These are phyloP conservation scores for Cyclanthera cordifolia DNA, from an alignment of 306 rosid species.

Conservation along the genomic window DNA sequence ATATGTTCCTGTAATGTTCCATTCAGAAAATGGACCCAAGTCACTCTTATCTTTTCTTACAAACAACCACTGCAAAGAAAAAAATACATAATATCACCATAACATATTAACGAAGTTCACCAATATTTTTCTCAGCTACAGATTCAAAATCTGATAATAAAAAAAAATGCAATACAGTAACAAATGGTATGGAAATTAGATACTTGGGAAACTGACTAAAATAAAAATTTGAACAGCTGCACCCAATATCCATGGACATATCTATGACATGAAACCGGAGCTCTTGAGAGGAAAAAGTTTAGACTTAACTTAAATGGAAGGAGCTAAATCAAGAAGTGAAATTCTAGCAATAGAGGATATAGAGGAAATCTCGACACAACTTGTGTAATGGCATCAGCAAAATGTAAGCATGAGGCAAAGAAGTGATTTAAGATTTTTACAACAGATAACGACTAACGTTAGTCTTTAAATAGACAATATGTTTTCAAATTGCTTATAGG, in stretches of 20 bases:
- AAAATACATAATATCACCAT: constrained; percentile 5
- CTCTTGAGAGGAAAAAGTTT: neutral
- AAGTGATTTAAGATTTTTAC: neutral
- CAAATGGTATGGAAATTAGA: constrained; percentile 1
- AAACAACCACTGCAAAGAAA: constrained; percentile 74
- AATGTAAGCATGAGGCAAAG: neutral
- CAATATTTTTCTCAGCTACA: neutral
- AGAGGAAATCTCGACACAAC: neutral
- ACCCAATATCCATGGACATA: neutral
- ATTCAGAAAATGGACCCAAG: constrained; percentile 69
- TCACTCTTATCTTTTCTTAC: constrained; percentile 72
- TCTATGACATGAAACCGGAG: neutral
- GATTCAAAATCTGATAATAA: neutral
- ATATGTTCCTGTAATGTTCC: constrained; percentile 96
- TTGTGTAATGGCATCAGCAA: neutral
- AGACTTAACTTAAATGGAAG: neutral
- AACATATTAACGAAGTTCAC: neutral
- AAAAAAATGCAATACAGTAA: neutral
- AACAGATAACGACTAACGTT: neutral
- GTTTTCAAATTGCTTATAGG: neutral
- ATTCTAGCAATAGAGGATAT: neutral
- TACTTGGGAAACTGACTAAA: neutral
- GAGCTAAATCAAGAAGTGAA: neutral
- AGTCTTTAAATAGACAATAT: neutral
- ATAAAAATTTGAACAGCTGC: neutral